Evolutionary conservation across 1,139 yeast genomes (phyloP).

Genomic region (Hemisphaericaspora xylofermentans): DNA sequence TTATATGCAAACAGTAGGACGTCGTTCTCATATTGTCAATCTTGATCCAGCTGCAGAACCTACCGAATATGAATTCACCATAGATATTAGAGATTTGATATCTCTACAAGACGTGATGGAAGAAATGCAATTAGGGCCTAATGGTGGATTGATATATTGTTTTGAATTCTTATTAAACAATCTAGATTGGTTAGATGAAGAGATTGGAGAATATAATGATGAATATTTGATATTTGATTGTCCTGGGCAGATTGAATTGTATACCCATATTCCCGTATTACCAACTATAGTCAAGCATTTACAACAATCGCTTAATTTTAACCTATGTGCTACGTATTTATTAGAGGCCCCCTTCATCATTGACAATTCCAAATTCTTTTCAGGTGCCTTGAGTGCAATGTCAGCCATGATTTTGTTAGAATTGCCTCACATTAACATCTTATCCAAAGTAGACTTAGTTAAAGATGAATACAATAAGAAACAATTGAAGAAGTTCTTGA

Average conservation of each 20-base stretch:
- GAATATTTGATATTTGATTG: slow-evolving; percentile 94
- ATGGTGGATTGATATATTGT: slow-evolving; percentile 91
- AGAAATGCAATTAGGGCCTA: slow-evolving; percentile 90
- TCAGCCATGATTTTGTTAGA: slow-evolving; percentile 95
- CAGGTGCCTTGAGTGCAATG: slow-evolving; percentile 97
- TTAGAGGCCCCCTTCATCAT: slow-evolving; percentile 92
- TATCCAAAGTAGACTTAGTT: slow-evolving; percentile 83
- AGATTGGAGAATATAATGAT: slow-evolving; percentile 89
- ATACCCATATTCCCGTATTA: slow-evolving; percentile 90
- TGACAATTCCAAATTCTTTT: slow-evolving; percentile 86
- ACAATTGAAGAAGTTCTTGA: slow-evolving; percentile 77
- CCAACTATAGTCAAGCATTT: slow-evolving; percentile 87
- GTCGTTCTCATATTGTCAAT: slow-evolving; percentile 92
- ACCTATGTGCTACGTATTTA: slow-evolving; percentile 86
- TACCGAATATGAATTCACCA: slow-evolving; percentile 83
- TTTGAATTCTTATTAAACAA: slow-evolving; percentile 86
- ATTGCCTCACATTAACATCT: slow-evolving; percentile 87
- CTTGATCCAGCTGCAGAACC: slow-evolving; percentile 98
- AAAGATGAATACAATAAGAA: slow-evolving; percentile 72
- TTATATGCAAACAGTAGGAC: slow-evolving; percentile 86
- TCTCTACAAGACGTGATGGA: slow-evolving; percentile 97
- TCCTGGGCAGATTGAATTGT: slow-evolving; percentile 96
- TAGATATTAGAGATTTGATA: slow-evolving; percentile 88
- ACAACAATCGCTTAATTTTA: slow-evolving; percentile 74
- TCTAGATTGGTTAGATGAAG: slow-evolving; percentile 95